Evolutionary conservation across 2,329 filamentous ascomycete species (phyloP), one percentile per base, ranked within the genome.

Genomic region (Orbilia javanica): DNA sequence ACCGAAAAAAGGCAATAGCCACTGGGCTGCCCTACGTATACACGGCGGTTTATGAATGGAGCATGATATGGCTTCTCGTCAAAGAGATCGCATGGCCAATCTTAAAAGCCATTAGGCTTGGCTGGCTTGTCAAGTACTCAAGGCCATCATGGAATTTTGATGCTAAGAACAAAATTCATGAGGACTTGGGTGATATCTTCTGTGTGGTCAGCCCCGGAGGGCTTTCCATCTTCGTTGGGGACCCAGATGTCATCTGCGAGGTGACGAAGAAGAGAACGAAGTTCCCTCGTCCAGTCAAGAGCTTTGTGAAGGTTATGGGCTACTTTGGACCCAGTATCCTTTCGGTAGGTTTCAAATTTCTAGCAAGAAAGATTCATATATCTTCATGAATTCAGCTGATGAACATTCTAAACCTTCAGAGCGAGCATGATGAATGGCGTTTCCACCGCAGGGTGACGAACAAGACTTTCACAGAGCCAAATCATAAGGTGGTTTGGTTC

Each of bases 171-270:
- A 50, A 18, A 10, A 29, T 65, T 1, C 62, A 65, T 22, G 62
- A 65, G 20, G 27, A 65, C 0, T 39, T 65, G 42, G 62, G 62
- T 10, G 62, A 65, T n/a, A 65, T 65, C 34, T 65, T 65, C 20
- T 65, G 62, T 36, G 62, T 65, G n/a, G 62, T 65, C 8, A 65
- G 62, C 29, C 62, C 62, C 27, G 62, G 62, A 4, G 62, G 62
- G 5, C 62, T 65, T 25, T 65, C 62, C 2, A 39, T 65, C n/a
- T 65, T 65, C 31, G 62, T 65, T 25, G 62, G 62, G 2, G 62
- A 65, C 44, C 62, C 62, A 50, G 62, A 65, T 65, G 62, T 65
- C 29, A 65, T 65, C 62, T 65, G 62, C 31, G 62, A 65, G 27
- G 46, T 65, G 27, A 65, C 62, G 31, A 65, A 65, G 31, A 65